phyloP scores from a whole-genome alignment of 2,329 filamentous ascomycete species.

The Fusarium chaquense region DNA sequence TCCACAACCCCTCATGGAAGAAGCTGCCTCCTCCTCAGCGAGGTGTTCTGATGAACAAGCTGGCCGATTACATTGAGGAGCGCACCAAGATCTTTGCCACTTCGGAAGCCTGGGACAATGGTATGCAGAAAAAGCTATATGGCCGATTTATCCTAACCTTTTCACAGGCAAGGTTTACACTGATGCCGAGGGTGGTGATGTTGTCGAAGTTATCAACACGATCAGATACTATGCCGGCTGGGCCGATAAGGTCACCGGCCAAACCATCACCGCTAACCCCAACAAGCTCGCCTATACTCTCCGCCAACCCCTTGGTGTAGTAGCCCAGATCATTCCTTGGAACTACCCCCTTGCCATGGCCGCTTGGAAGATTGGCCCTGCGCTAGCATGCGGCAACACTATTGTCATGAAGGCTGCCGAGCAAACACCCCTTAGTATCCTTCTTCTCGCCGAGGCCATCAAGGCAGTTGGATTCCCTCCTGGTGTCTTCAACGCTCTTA shows the following conservation, averaged over 20 bases:
- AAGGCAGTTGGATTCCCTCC: slow-evolving; percentile 82
- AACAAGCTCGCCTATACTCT: slow-evolving; percentile 84
- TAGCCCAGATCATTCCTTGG: slow-evolving; percentile 88
- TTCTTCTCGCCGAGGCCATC: slow-evolving; percentile 71
- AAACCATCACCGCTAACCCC: slow-evolving; percentile 79
- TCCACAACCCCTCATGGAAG: slow-evolving; percentile 75
- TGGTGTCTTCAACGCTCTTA: slow-evolving; percentile 79
- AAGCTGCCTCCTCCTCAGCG: slow-evolving; percentile 73
- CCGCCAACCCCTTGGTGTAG: slow-evolving; percentile 69
- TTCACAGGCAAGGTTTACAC: slow-evolving; percentile 69
- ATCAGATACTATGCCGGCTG: slow-evolving; percentile 70
- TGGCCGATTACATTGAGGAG: slow-evolving; percentile 70
- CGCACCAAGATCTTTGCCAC: slow-evolving; percentile 64
- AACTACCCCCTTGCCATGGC: slow-evolving; percentile 85
- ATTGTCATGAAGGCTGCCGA: slow-evolving; percentile 79
- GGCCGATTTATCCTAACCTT: slow-evolving; percentile 54
- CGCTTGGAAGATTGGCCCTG: slow-evolving; percentile 82
- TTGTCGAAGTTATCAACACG: slow-evolving; percentile 59
- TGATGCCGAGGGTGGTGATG: slow-evolving; percentile 69
- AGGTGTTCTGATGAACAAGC: slow-evolving; percentile 75
- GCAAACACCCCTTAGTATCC: slow-evolving; percentile 78
- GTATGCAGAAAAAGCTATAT: slow-evolving; percentile 9
- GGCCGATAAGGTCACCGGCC: slow-evolving; percentile 87
- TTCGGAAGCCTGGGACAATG: slow-evolving; percentile 77
- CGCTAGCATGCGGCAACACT: slow-evolving; percentile 77